Conservation (phyloP, 805 yeast species). For the Isabelozyma gotoi region DNA sequence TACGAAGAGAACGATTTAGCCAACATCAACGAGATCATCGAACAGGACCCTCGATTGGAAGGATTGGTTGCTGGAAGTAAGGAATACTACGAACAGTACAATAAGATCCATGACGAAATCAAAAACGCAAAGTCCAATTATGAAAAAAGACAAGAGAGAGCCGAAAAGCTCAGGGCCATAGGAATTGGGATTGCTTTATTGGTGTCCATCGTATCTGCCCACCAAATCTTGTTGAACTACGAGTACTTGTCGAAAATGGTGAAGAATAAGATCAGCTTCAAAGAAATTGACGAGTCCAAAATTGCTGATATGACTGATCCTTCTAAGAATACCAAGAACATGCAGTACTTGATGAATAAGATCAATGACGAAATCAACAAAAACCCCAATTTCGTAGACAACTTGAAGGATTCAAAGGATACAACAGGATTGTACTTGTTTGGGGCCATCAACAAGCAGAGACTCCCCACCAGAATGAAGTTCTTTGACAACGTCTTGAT, state of each 20-base stretch:
- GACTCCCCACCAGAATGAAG: constrained; percentile 57
- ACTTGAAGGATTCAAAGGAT: constrained; percentile 20
- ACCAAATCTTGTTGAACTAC: constrained; percentile 45
- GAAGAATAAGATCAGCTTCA: constrained; percentile 29
- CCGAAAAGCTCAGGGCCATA: constrained; percentile 45
- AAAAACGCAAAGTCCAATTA: constrained; percentile 24
- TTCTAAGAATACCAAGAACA: constrained; percentile 23
- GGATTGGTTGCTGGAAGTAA: constrained; percentile 29
- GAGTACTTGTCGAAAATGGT: constrained; percentile 34
- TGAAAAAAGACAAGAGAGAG: constrained; percentile 33
- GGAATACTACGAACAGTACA: constrained; percentile 34
- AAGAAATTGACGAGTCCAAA: constrained; percentile 36
- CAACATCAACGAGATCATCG: constrained; percentile 22
- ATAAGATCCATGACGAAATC: constrained; percentile 25
- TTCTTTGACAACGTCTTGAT: constrained; percentile 63
- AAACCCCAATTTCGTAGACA: constrained; percentile 11
- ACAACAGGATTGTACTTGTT: constrained; percentile 35
- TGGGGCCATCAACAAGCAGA: constrained; percentile 35
- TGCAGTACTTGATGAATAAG: constrained; percentile 23
- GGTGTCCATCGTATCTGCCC: constrained; percentile 37
- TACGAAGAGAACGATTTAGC: constrained; percentile 5
- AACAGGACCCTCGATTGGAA: constrained; percentile 30
- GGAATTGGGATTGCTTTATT: constrained; percentile 42
- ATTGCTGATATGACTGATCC: constrained; percentile 34
- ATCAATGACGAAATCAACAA: constrained; percentile 22